A percentile compares a stretch with the other conserved stretches of the same genome.
Evolutionary conservation across 805 yeast genomes (phyloP).

Genomic region (Kodamaea nitidulidarum): DNA sequence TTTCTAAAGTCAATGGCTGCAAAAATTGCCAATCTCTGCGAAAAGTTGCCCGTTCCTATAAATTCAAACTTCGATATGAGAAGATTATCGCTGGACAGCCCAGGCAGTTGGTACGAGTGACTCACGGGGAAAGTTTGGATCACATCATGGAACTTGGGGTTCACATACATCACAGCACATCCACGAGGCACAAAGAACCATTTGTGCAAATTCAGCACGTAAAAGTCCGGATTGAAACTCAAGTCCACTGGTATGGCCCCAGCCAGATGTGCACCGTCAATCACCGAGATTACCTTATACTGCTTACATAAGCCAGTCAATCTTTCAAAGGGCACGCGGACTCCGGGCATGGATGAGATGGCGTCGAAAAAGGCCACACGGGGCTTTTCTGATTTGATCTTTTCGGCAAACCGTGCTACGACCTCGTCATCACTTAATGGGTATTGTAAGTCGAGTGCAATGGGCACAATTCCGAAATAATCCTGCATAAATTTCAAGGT

Average conservation of each 20-base stretch:
- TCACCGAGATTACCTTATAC: constrained; percentile 47
- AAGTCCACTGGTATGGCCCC: constrained; percentile 50
- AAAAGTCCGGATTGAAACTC: constrained; percentile 52
- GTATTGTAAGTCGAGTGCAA: constrained; percentile 15
- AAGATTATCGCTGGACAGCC: constrained; percentile 15
- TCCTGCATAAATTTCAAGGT: constrained; percentile 36
- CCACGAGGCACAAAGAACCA: constrained; percentile 62
- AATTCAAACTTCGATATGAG: constrained; percentile 47
- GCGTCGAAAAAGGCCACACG: constrained; percentile 52
- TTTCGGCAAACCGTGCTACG: constrained; percentile 19
- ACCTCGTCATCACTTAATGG: constrained; percentile 19
- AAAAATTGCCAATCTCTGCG: constrained; percentile 38
- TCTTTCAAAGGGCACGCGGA: constrained; percentile 50
- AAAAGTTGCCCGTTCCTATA: constrained; percentile 48
- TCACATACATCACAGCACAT: constrained; percentile 56
- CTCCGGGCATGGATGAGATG: constrained; percentile 63
- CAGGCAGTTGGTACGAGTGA: constrained; percentile 39
- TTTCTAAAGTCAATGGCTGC: constrained; percentile 53
- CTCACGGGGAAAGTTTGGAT: constrained; percentile 60
- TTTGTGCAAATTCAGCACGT: constrained; percentile 61
- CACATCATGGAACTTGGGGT: constrained; percentile 43
- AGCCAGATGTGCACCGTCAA: constrained; percentile 72
- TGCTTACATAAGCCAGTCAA: constrained; percentile 44
- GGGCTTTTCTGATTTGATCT: constrained; percentile 19
- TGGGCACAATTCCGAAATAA: constrained; percentile 19